Base-by-base conservation (phyloP, 225 moss, liverwort and hornwort species). In the Physcomitrium patens region DNA sequence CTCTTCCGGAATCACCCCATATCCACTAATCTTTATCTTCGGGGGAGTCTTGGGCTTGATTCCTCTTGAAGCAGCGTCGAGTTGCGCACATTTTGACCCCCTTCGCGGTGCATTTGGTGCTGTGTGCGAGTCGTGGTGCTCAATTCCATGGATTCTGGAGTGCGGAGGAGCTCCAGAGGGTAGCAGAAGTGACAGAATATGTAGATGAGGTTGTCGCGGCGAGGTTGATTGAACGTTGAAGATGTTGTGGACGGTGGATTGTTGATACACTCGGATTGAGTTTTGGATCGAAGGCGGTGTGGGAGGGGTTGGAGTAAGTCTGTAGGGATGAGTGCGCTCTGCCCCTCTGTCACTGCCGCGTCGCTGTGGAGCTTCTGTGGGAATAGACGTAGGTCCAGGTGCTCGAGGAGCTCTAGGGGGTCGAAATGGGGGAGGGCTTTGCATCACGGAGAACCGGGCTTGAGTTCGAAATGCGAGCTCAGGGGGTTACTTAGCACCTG, bases 301-400 rank as follows among this genome's bases (percentile, higher is more conserved):
- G 71, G 43, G 65, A 77, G 52, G 78, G 71, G 69, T 52, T 48
- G 58, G 67, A 31, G 59, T 20, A 15, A 37, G 59, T 71, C 66
- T 58, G 46, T 74, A 74, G 84, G 85, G 75, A 87, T 87, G 87
- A 84, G 55, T 79, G 82, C 75, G 61, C 82, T 82, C 68, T 77
- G 87, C 84, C 79, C 87, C 74, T 79, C 79, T 68, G 79, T 73
- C 74, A 79, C 81, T 73, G 77, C 81, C 26, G 78, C 69, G 46
- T 78, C 81, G 44, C 75, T 81, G 73, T 82, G 77, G 82, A 84
- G 87, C 70, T 81, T 82, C 70, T 74, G 81, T 56, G 82, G 75
- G 18, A 28, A 67, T 43, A 45, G 74, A 37, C 31, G 7, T 37
- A 37, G 31, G 31, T 37, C 31, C 1, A 3, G 31, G 31, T 37